Base-by-base conservation (phyloP, 1,284 basidiomycete genomes). In the Kwoniella shivajii region DNA sequence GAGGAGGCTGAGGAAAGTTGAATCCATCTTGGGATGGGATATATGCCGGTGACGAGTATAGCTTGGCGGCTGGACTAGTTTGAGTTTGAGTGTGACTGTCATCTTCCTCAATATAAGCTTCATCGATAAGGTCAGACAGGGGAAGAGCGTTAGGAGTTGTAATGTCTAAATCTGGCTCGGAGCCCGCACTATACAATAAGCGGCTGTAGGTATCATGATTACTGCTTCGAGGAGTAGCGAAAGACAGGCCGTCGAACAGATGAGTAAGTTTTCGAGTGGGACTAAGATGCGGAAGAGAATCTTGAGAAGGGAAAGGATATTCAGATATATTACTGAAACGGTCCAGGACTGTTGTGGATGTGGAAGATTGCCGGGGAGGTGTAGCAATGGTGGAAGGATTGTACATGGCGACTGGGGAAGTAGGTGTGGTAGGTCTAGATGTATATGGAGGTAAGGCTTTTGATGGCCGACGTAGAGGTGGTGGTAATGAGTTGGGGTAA, bases 391-490 rank as follows among this genome's bases (percentile, higher is more conserved):
- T 47, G 6, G 47, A 43, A 27, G 44, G 29, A 18, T 18, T 24
- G 16, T 34, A 54, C 16, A 31, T 31, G n/a, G 45, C 26, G 10
- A 38, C 33, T 20, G 53, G 46, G 10, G 53, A 48, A 13, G 31
- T 42, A n/a, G 48, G 54, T 79, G 79, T 20, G 83, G 84, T 69
- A 92, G 93, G 41, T 82, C 78, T 2, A n/a, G 54, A 41, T 16
- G 34, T 38, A 31, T 42, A 55, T 24, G 45, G 27, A n/a, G 53
- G 53, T 4, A 49, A 22, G 11, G 44, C 45, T 44, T 56, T 59
- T 7, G 54, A 53, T 14, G 50, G 13, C 33, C 50, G 49, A 13
- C 54, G 46, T n/a, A 48, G 38, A 13, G 60, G 56, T 18, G 60
- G 56, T 29, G 60, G 60, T 14, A 61, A 36, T 4, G 56, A 55